Evolutionary conservation across 2,329 filamentous ascomycete genomes (phyloP).

Genomic region (Mollisiaceae sp.): DNA sequence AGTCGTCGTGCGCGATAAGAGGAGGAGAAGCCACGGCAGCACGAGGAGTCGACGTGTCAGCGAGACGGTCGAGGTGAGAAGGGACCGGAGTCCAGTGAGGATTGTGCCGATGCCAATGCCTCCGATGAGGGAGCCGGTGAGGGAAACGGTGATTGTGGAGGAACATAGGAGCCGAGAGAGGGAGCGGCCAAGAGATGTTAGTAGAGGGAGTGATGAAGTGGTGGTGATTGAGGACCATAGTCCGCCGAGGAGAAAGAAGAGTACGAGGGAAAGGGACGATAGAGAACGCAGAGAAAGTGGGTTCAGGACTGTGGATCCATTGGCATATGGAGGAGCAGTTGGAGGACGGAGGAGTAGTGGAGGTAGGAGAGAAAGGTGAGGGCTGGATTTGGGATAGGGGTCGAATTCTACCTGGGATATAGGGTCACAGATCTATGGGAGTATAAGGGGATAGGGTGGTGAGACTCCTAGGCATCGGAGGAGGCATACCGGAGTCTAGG

Average conservation of each 20-base stretch:
- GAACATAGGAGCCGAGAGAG: conserved; percentile 32
- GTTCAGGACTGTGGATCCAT: conserved; percentile 42
- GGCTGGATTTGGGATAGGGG: neutral
- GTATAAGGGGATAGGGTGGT: neutral
- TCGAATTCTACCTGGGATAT: neutral
- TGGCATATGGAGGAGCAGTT: conserved; percentile 39
- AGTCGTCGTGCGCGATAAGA: conserved; percentile 30
- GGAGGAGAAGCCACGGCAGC: conserved; percentile 31
- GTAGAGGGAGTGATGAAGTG: conserved; percentile 41
- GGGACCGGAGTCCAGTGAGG: conserved; percentile 29
- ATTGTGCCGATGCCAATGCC: conserved; percentile 33
- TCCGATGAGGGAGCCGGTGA: conserved; percentile 17
- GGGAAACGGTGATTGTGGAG: conserved; percentile 41
- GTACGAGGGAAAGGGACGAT: conserved; percentile 32
- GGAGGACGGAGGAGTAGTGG: conserved; percentile 34
- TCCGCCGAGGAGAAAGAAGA: conserved; percentile 41
- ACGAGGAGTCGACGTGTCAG: conserved; percentile 28
- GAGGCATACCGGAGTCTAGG: neutral
- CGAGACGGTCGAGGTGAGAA: conserved; percentile 40
- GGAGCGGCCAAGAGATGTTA: conserved; percentile 32
- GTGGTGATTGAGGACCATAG: conserved; percentile 45
- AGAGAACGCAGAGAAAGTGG: conserved; percentile 37
- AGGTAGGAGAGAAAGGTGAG: conserved; percentile 20
- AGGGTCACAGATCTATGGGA: neutral
- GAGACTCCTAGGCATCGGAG: no score